Base-by-base conservation (phyloP, 352 stramenopile genomes). In the Globisporangium ultimum region DNA sequence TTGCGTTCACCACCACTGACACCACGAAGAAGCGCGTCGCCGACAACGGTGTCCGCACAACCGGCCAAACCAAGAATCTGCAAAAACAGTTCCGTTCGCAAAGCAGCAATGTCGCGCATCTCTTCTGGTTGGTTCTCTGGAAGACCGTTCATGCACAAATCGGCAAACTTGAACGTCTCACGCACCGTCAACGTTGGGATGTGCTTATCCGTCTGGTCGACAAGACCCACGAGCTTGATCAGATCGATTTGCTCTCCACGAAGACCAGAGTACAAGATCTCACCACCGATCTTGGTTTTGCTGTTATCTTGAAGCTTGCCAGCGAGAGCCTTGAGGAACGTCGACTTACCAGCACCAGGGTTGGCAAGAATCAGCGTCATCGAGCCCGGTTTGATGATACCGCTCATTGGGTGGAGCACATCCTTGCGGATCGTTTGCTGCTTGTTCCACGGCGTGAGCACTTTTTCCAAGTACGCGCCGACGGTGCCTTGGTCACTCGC, bases 111-210 rank as follows among this genome's bases (percentile, higher is more conserved):
- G 40, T 82, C 63, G 17, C 79, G 72, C 51, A 95, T 68, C 65
- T 96, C 78, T 60, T 96, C 66, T 13, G 87, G 61, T 47, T 85
- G 70, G 55, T 73, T 52, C 18, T 87, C 67, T 1, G 78, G 75
- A 5, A 60, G 64, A 0, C 72, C 71, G 42, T 86, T 92, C 40
- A 90, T 76, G 60, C 87, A 97, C 58, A 95, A 80, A 61, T 96
- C 96, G 13, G 93, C 87, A 75, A 98, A 98, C 53, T 91, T 76
- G 64, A 98, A 88, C 14, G 95, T 98, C 68, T 98, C 94, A 21
- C 88, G 70, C 2, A 98, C 95, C 4, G 91, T 98, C 24, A 98
- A 68, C 22, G 88, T 79, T 13, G 93, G 71, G 17, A 88, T 74
- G 76, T 98, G 93, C 34, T 78, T 73, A 67, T 43, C 54, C 45